Conservation (phyloP, 129 eudicot genomes). For the Saussurea involucrata region DNA sequence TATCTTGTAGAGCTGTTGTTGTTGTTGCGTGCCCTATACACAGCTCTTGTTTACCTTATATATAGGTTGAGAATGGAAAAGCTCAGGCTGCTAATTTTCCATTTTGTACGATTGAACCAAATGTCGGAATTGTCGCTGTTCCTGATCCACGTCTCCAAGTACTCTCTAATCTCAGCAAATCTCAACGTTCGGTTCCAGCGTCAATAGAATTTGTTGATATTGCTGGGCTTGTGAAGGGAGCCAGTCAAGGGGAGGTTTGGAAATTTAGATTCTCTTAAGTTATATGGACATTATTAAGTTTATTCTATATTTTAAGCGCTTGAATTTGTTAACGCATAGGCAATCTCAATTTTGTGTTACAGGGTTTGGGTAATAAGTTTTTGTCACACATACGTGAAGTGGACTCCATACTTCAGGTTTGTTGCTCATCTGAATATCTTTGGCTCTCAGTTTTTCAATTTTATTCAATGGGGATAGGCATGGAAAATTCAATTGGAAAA, state of each 20-base stretch:
- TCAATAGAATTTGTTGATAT: conserved; percentile 96
- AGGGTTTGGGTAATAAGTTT: conserved; percentile 97
- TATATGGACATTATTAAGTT: background rate
- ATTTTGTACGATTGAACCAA: conserved; percentile 96
- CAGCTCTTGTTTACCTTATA: background rate
- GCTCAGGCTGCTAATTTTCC: conserved; percentile 99
- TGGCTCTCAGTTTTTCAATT: background rate
- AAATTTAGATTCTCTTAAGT: conserved; percentile 6
- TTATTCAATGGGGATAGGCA: background rate
- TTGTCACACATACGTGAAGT: conserved; percentile 97
- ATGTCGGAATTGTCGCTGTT: conserved; percentile 92
- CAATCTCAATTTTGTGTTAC: conserved; percentile 18
- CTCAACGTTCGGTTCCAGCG: conserved; percentile 85
- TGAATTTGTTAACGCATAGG: background rate
- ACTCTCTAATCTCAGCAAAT: conserved; percentile 84
- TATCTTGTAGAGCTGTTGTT: background rate
- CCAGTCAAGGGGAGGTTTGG: conserved; percentile 96
- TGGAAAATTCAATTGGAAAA: background rate
- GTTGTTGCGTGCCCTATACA: background rate
- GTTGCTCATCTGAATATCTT: background rate
- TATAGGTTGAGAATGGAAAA: conserved; percentile 86
- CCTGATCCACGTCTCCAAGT: conserved; percentile 93
- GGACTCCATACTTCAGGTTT: conserved; percentile 95
- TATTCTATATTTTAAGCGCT: background rate
- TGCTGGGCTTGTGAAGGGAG: conserved; percentile 99